Evolutionary conservation across 1,284 basidiomycete genomes (phyloP), one percentile per base, ranked within the genome.

Genomic region (Trametes sp.): DNA sequence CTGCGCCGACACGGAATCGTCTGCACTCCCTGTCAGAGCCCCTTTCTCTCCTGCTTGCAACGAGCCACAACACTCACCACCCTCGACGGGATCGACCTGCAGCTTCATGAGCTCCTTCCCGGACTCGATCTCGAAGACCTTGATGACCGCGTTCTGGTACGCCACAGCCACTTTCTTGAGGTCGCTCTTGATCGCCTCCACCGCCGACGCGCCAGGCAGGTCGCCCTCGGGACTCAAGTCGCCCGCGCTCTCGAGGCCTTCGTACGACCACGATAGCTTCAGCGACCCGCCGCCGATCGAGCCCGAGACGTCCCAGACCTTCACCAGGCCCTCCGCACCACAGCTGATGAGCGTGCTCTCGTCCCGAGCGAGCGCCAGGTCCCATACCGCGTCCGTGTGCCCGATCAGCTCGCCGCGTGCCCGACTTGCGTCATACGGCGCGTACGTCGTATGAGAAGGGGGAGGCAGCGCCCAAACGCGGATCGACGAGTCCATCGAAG

Each of bases 311-410:
- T 93, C 91, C 96, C 97, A 99, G 10, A 98, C 88, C 77, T 98
- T 98, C 69, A 98, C 91, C 0, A 86, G 81, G 14, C 96, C 96
- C 74, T 98, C 96, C 1, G 96, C 93, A 35, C 93, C 92, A 71
- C 93, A 95, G 68, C 92, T 94, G 55, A 96, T 93, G 29, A 99
- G 83, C 26, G 92, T 87, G 60, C 86, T 86, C 76, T 92, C 90
- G 70, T 90, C 89, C 64, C 88, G 82, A 38, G 87, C 87, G 38
- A 92, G 85, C 26, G 92, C 90, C 53, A 98, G 80, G 73, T 96
- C 96, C 96, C 97, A 98, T 13, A 98, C 92, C 4, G 94, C 94
- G 74, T 98, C 95, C 1, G 94, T 94, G 74, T 98, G 95, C 1
- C 95, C 96, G 41, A 96, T 87, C 31, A 98, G 85, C 65, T 92